These are phyloP conservation scores for Bothriochloa decipiens DNA, from an alignment of 176 grass and related monocot genomes.

Conservation along the genomic window DNA sequence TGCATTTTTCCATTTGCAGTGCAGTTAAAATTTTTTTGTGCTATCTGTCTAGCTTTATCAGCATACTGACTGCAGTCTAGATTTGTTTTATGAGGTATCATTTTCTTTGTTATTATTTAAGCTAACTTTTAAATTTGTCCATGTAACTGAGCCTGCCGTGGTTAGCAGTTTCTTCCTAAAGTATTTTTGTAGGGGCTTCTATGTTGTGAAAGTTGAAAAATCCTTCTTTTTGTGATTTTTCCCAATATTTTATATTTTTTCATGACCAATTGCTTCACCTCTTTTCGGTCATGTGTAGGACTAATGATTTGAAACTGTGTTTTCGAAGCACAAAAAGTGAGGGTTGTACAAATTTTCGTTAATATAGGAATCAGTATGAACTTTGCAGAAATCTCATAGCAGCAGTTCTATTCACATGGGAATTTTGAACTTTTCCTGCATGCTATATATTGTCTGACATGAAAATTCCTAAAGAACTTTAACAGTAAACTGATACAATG, in stretches of 20 bases:
- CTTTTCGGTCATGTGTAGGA: not conserved
- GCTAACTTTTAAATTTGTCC: not conserved
- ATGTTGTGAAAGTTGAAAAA: not conserved
- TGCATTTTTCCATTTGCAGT: not conserved
- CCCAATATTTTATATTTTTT: conserved; percentile 1
- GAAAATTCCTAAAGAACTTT: not conserved
- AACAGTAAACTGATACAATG: not conserved
- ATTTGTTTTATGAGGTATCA: not conserved
- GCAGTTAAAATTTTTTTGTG: not conserved
- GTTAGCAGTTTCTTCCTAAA: not conserved
- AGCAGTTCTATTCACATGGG: not conserved
- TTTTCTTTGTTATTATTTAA: not conserved
- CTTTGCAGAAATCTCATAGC: not conserved
- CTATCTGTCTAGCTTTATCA: conserved; percentile 15
- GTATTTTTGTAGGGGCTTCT: not conserved
- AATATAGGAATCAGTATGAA: not conserved
- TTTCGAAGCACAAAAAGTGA: conserved; percentile 19
- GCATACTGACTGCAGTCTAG: not conserved
- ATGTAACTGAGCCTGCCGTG: not conserved
- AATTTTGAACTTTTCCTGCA: not conserved
- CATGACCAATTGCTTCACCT: not conserved
- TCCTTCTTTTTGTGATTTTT: not conserved
- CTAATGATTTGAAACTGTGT: conserved; percentile 8
- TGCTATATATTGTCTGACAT: not conserved
- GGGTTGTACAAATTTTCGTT: not conserved